Conservation (phyloP, 345 rosid species). For the Salix dunnii region DNA sequence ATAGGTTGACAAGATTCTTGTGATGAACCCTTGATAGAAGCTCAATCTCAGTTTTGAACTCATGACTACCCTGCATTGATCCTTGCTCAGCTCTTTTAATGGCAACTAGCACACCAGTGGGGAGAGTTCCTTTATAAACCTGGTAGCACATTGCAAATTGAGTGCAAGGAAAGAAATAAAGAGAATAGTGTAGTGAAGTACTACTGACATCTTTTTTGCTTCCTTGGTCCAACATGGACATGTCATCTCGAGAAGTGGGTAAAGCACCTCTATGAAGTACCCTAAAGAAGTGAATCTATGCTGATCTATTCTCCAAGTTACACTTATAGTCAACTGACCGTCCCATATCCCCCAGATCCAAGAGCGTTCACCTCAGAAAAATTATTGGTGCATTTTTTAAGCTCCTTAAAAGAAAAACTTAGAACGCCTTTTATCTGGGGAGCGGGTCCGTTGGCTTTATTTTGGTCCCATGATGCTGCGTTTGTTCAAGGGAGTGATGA, state of each 20-base stretch:
- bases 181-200: no score
- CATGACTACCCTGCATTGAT: constrained; percentile 74
- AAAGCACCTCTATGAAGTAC: no score
- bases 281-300: not conserved
- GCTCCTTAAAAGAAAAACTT: constrained; percentile 11
- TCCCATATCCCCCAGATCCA: constrained; percentile 13
- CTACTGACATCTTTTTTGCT: no score
- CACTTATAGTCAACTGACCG: not conserved
- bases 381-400: constrained; percentile 3
- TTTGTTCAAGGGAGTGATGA: not conserved
- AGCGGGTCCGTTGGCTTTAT: not conserved
- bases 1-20: constrained; percentile 64
- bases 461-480: constrained; percentile 13
- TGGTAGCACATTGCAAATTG: constrained; percentile 13
- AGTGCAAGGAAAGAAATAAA: not conserved
- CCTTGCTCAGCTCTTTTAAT: constrained; percentile 81
- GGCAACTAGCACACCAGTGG: constrained; percentile 54
- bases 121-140: constrained; percentile 74
- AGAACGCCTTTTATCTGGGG: not conserved
- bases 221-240: no score
- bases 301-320: not conserved
- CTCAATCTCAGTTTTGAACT: constrained; percentile 86
- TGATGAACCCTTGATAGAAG: constrained; percentile 88
- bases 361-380: not conserved
- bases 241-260: no score